Evolutionary conservation across 1,284 basidiomycete genomes (phyloP).

Genomic region (Cutaneotrichosporon cyanovorans): DNA sequence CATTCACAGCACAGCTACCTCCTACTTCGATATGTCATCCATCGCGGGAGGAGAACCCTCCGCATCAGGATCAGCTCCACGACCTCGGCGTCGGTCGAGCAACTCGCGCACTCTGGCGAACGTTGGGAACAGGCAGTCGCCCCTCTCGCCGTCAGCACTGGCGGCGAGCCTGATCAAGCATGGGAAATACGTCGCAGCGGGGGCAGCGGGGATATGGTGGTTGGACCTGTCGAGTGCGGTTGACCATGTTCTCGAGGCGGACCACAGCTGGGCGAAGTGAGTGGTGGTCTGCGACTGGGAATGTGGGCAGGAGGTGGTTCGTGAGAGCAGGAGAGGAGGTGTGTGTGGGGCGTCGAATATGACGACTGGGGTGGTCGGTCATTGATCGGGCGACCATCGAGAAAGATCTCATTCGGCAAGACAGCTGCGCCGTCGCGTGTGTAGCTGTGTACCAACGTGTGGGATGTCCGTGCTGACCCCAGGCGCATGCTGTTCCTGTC

Average conservation of each 20-base stretch:
- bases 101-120: conserved; percentile 1
- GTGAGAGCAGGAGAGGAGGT: too few relatives aligned
- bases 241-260: conserved; percentile 13
- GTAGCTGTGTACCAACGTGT: too few relatives aligned
- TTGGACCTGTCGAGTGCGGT: conserved; percentile 23
- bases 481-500: conserved; percentile 12
- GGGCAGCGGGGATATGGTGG: conserved; percentile 37
- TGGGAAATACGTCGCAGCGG: conserved; percentile 41
- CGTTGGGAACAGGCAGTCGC: conserved; percentile 1
- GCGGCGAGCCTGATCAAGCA: conserved; percentile 27
- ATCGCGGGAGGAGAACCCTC: not conserved
- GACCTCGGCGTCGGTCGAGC: conserved; percentile 6
- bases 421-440: too few relatives aligned
- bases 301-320: too few relatives aligned
- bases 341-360: too few relatives aligned
- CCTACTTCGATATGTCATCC: not conserved
- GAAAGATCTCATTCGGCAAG: too few relatives aligned
- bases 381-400: too few relatives aligned
- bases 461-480: conserved; percentile 3
- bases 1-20: not conserved
- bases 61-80: not conserved
- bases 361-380: too few relatives aligned
- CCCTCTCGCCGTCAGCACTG: conserved; percentile 4
- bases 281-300: not conserved
- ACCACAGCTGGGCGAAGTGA: conserved; percentile 22